These are phyloP conservation scores for Tulasnella sp. DNA, from an alignment of 768 basidiomycete genomes.

Conservation along the genomic window DNA sequence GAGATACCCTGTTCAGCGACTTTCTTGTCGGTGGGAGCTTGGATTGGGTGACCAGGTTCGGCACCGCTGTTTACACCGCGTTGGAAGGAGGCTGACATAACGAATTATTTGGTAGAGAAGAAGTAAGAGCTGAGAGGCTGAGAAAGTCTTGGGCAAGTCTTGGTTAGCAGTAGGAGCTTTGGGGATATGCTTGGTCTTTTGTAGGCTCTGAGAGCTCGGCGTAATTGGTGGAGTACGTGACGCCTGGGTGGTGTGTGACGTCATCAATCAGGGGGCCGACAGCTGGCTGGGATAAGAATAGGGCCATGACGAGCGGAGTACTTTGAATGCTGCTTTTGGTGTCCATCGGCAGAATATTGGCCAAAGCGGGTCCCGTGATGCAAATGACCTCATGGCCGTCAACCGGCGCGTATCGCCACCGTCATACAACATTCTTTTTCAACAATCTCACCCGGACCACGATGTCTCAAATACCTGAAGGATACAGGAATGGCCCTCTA, in stretches of 20 bases:
- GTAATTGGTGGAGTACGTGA: neutral
- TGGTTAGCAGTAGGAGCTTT: neutral
- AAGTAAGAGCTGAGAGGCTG: neutral
- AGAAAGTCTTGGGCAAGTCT: neutral
- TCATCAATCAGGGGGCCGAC: neutral
- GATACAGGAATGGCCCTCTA: too few relatives aligned
- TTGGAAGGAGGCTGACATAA: constrained; percentile 9
- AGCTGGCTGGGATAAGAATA: neutral
- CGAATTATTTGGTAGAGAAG: neutral
- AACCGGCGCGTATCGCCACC: neutral
- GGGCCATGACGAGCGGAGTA: neutral
- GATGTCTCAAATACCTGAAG: neutral
- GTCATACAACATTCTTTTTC: neutral
- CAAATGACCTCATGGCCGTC: neutral
- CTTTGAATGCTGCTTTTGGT: neutral
- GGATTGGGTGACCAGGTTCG: constrained; percentile 1
- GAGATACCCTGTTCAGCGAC: neutral
- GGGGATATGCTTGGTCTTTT: neutral
- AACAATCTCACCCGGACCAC: neutral
- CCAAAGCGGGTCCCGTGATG: neutral
- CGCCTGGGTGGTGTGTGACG: neutral
- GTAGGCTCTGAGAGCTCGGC: neutral
- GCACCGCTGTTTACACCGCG: neutral
- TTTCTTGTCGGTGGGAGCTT: constrained; percentile 7
- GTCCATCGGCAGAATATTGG: neutral